Conservation (phyloP, 164 flowering plant genomes). For the Liriodendron chinense region DNA sequence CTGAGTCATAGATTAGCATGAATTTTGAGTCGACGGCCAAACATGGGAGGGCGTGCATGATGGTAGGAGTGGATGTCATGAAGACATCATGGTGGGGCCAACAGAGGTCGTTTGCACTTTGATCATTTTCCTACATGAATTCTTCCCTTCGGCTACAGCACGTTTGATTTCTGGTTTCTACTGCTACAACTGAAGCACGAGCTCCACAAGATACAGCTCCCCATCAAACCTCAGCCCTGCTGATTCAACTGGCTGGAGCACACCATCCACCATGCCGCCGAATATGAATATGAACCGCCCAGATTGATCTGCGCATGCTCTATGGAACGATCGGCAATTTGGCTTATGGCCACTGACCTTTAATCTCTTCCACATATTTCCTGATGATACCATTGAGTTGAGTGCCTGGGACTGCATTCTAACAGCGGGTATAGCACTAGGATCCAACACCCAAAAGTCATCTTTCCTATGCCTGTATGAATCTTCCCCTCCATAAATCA, state of each 20-base stretch:
- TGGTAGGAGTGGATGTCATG: too few relatives aligned
- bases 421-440: conserved; percentile 28
- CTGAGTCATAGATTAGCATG: too few relatives aligned
- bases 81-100: too few relatives aligned
- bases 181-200: conserved; percentile 24
- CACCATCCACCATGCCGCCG: conserved; percentile 94
- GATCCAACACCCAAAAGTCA: conserved; percentile 83
- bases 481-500: conserved; percentile 93
- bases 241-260: conserved; percentile 54
- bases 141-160: neutral
- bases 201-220: conserved; percentile 69
- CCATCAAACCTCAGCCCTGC: conserved; percentile 72
- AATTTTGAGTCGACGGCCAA: too few relatives aligned
- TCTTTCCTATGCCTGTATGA: conserved; percentile 64
- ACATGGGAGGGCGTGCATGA: too few relatives aligned
- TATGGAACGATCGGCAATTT: conserved; percentile 67
- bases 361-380: conserved; percentile 63
- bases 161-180: neutral
- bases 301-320: conserved; percentile 67
- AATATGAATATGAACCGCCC: conserved; percentile 61
- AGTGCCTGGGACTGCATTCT: conserved; percentile 18
- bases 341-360: conserved; percentile 49
- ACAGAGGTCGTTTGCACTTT: too few relatives aligned
- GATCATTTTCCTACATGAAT: neutral
- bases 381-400: conserved; percentile 17